phyloP scores from a whole-genome alignment of 192 early-diverging fungal species.

The Linnemannia zychae region DNA sequence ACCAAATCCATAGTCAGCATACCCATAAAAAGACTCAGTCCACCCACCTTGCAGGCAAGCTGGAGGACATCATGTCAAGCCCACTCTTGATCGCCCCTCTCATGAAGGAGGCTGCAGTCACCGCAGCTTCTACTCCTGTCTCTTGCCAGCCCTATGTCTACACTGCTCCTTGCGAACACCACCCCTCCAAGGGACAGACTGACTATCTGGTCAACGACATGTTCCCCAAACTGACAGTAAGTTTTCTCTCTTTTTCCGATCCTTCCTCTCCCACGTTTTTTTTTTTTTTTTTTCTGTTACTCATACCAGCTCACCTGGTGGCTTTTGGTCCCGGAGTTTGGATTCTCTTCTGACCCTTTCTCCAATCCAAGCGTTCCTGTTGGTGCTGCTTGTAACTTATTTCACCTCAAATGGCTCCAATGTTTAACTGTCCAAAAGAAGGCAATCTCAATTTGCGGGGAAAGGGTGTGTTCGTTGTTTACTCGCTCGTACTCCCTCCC shows the following conservation, averaged over 20 bases:
- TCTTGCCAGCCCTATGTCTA: conserved; percentile 41
- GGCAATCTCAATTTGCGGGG: conserved; percentile 24
- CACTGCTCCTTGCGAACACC: conserved; percentile 54
- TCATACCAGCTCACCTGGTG: conserved; percentile 3
- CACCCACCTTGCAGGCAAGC: conserved; percentile 39
- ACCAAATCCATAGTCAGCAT: conserved; percentile 30
- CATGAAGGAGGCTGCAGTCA: background rate
- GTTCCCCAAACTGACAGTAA: conserved; percentile 57
- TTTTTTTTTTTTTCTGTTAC: conserved; percentile 10
- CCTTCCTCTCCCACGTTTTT: conserved; percentile 4
- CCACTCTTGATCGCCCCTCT: conserved; percentile 42
- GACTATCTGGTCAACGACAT: conserved; percentile 58
- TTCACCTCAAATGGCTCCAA: background rate
- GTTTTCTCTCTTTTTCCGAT: background rate
- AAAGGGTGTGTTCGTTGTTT: background rate
- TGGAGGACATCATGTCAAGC: conserved; percentile 53
- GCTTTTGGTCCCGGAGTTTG: conserved; percentile 3
- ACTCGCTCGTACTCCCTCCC: background rate
- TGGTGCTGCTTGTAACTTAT: conserved; percentile 1
- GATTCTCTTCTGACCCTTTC: background rate
- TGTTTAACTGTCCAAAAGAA: conserved; percentile 1
- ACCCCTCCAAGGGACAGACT: conserved; percentile 47
- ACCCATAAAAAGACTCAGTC: conserved; percentile 49
- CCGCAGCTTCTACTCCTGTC: background rate
- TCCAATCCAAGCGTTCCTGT: background rate